Evolutionary conservation across 2,329 filamentous ascomycete genomes (phyloP).

Genomic region (Myriosclerotinia duriaeana): DNA sequence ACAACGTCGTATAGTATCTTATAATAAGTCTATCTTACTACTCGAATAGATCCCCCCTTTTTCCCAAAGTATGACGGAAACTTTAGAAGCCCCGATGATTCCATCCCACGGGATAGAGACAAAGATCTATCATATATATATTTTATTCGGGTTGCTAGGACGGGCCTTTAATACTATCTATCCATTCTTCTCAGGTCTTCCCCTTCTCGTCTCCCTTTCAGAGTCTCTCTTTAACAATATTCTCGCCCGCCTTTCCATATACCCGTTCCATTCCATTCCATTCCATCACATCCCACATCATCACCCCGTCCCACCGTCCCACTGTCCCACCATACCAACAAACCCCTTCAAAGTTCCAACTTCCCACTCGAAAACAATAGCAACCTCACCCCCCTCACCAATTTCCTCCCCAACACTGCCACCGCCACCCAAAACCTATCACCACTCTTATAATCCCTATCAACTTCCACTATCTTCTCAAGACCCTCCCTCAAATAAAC

Average conservation of each 20-base stretch:
- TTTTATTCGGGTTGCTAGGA: neutral
- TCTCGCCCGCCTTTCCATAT: neutral
- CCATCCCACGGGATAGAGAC: no score
- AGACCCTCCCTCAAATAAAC: conserved; percentile 24
- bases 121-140: neutral
- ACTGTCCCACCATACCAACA: no score
- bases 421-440: neutral
- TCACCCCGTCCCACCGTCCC: no score
- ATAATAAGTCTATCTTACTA: no score
- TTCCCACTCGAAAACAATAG: neutral
- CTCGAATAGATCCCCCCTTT: no score
- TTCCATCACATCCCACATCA: neutral
- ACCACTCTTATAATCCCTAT: neutral
- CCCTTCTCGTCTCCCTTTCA: neutral
- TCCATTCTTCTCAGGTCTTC: neutral
- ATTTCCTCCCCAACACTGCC: neutral
- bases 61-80: no score
- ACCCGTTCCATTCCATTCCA: neutral
- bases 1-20: no score
- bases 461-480: neutral
- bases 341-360: neutral
- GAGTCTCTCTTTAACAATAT: neutral
- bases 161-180: neutral
- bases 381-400: neutral
- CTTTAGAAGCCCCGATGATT: no score